Percentiles rank a stretch among this genome's conserved stretches.
phyloP scores from a whole-genome alignment of 1,284 basidiomycete species.

The Pyrrhoderma noxium region DNA sequence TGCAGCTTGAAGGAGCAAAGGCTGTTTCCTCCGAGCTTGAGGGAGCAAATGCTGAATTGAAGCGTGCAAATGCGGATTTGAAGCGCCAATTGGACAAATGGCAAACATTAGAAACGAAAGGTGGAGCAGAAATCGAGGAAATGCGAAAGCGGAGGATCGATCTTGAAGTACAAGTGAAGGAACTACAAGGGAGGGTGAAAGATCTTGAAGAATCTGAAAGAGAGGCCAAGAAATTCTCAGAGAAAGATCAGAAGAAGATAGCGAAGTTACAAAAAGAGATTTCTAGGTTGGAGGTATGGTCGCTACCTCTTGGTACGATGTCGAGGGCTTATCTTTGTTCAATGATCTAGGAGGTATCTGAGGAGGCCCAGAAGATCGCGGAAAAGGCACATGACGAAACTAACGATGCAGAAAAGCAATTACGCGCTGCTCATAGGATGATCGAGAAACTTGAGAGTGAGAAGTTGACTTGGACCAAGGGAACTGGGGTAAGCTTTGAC shows the following conservation, averaged over 20 bases:
- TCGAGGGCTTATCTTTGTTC: not conserved
- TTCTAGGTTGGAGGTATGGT: constrained; percentile 11
- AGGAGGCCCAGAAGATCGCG: constrained; percentile 18
- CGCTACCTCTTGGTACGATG: not conserved
- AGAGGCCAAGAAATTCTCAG: constrained; percentile 25
- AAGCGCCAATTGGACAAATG: constrained; percentile 60
- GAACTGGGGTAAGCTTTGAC: not conserved
- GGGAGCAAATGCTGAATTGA: constrained; percentile 46
- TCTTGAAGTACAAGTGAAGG: constrained; percentile 47
- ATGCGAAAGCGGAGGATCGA: constrained; percentile 47
- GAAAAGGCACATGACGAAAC: constrained; percentile 21
- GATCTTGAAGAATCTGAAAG: constrained; percentile 31
- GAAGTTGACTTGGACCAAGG: not conserved
- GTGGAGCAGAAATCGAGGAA: constrained; percentile 48
- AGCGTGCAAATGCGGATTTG: constrained; percentile 46
- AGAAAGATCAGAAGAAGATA: constrained; percentile 36
- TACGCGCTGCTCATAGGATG: constrained; percentile 22
- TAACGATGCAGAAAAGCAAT: constrained; percentile 22
- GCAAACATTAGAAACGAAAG: constrained; percentile 57
- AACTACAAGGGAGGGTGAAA: constrained; percentile 39
- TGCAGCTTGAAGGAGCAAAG: constrained; percentile 51
- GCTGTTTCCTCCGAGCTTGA: constrained; percentile 48
- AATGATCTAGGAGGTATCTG: constrained; percentile 17
- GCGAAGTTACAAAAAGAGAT: constrained; percentile 36
- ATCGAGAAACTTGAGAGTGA: constrained; percentile 11